Base-by-base conservation (phyloP, 495 filamentous ascomycete species). In the Penicillium verhagenii region DNA sequence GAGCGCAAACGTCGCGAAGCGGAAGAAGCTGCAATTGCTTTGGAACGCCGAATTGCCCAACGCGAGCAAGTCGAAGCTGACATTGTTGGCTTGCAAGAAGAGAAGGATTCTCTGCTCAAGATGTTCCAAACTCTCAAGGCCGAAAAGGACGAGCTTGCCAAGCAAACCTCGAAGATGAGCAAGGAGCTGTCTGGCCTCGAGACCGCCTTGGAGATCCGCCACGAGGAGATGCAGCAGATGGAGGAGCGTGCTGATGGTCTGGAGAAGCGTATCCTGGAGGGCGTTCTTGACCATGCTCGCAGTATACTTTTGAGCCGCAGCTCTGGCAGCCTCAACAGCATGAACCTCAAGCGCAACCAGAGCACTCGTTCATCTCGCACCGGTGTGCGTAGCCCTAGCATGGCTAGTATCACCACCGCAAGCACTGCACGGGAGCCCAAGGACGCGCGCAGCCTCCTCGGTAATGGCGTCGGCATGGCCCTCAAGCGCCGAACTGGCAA, bases 271-370 rank as follows among this genome's bases (percentile, higher is more conserved):
- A 96, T 98, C 54, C 74, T 98, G 25, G 93, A 97, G 53, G 91
- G 92, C 25, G 90, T 97, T 35, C 91, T 98, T 56, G 92, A 98
- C 63, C 92, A 97, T 63, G 96, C 94, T 28, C 87, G 91, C 18
- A 85, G 87, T 6, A 76, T 97, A 16, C 81, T 97, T 38, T 83
- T 95, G 53, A 82, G 83, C 14, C 75, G 79, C n/a, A n/a, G n/a
- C 16, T 73, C 74, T 28, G 72, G 67, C 56, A 63, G 69, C 51
- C 40, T 62, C 58, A 61, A 67, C 74, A 54, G 72, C 67, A 89
- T 90, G 84, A 87, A 79, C 70, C 80, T 89, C 45, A 92, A 90
- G 68, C 81, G 90, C n/a, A 82, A 89, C 18, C 79, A 82, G 11
- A 67, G 64, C 29, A 40, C 45, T 0, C 64, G 64, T 10, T 83